Evolutionary conservation across 176 grass and related monocot species (phyloP), one percentile per base, ranked within the genome.

Genomic region (Phoenix roebelenii): DNA sequence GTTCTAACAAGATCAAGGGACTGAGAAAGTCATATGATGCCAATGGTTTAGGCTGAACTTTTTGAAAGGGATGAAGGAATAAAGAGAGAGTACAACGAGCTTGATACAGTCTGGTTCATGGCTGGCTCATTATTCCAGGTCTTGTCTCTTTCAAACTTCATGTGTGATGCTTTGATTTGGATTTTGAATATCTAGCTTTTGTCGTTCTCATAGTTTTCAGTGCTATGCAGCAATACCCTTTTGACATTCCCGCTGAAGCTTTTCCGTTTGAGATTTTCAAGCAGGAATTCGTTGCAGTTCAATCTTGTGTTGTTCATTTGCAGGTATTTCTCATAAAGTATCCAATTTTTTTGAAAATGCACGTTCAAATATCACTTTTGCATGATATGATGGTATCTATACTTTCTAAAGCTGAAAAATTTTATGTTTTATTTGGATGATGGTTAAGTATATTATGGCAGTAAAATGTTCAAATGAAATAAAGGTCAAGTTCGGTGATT

Each of bases 21-120:
- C 35, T 25, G 16, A 59, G 14, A 44, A 48, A 26, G 57, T 68
- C 48, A 14, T 7, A 39, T 55, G 18, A 16, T 39, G 52, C 15
- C 28, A 67, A 60, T 65, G 59, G 22, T 82, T 58, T 69, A 97
- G 87, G 78, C 83, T 54, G 79, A 92, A 89, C 87, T 98, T 56
- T 49, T 89, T 83, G 84, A 62, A 39, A 92, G 93, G 71, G 84
- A 85, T 55, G 93, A 88, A 68, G 93, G 84, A 72, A 92, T 98
- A 74, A 85, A 76, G 58, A 80, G 82, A 92, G 93, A 98, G 53
- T 98, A 92, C 52, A 76, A 89, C 22, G 88, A 98, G 74, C 93
- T 98, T 44, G 88, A 98, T 66, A 89, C 93, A 64, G 76, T 98
- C 60, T 98, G 93, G 93, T 98, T 98, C 74, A 98, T 98, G 93